Evolutionary conservation across 2,329 filamentous ascomycete species (phyloP).

Genomic region (Hypoxylon sp.): DNA sequence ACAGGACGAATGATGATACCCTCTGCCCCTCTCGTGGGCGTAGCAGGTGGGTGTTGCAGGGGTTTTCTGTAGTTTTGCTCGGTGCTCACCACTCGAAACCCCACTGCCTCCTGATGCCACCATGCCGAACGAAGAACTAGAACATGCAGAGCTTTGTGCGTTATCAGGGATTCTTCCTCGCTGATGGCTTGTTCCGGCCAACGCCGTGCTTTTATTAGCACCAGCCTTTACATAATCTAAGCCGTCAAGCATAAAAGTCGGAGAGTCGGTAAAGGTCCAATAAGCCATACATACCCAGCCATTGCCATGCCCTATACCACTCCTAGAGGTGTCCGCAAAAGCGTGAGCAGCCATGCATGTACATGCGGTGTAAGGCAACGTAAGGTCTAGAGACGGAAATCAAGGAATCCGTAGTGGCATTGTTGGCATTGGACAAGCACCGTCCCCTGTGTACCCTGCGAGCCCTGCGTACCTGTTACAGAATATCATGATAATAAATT

Average conservation of each 20-base stretch:
- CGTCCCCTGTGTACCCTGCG: neutral
- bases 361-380: slow-evolving; percentile 43
- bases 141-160: slow-evolving; percentile 39
- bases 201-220: slow-evolving; percentile 45
- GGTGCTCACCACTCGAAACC: slow-evolving; percentile 43
- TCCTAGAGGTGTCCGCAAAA: slow-evolving; percentile 47
- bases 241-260: slow-evolving; percentile 29
- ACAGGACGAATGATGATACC: slow-evolving; percentile 38
- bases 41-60: slow-evolving; percentile 48
- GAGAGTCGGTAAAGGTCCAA: slow-evolving; percentile 42
- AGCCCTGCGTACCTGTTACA: slow-evolving; percentile 7
- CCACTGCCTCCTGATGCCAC: slow-evolving; percentile 51
- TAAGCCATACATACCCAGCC: slow-evolving; percentile 4
- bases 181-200: slow-evolving; percentile 43
- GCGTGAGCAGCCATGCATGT: slow-evolving; percentile 41
- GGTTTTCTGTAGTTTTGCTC: slow-evolving; percentile 35
- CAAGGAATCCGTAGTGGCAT: slow-evolving; percentile 29
- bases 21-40: slow-evolving; percentile 46
- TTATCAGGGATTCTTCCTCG: slow-evolving; percentile 40
- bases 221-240: slow-evolving; percentile 37
- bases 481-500: slow-evolving; percentile 10
- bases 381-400: slow-evolving; percentile 24
- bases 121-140: slow-evolving; percentile 51
- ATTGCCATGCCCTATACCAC: slow-evolving; percentile 22
- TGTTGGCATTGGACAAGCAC: slow-evolving; percentile 15